Evolutionary conservation across 2,329 filamentous ascomycete species (phyloP), one percentile per base, ranked within the genome.

Genomic region (Penicillium sp.): DNA sequence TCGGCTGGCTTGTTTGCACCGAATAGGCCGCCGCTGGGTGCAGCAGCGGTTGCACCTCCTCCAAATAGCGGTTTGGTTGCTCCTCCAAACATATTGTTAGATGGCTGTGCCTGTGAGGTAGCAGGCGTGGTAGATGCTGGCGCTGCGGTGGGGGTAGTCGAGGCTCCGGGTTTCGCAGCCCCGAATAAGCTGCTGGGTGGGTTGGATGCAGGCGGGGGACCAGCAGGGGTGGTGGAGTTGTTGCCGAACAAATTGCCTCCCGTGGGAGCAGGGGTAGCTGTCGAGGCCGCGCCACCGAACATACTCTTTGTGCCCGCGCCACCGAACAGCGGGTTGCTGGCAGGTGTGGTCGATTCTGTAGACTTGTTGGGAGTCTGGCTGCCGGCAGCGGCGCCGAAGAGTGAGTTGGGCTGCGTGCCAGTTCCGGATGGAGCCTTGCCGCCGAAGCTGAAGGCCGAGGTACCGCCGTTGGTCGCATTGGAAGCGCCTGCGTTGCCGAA

Each of bases 201-300:
- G 53, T 74, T 67, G 2, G 63, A 60, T 53, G 49, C 65, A 7
- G 79, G 79, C 29, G 80, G 80, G 59, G 78, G 78, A 7, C 79
- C 79, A 53, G 79, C 79, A 49, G 81, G 81, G 33, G 80, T 82
- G 19, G 80, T 82, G 17, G 80, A 81, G 49, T 73, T 64, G 55
- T 72, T 75, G 44, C 69, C 71, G 58, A 79, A 78, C 45, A 75
- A 48, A 49, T 59, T 58, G n/a, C 59, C 65, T 49, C 68, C 70
- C 33, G 73, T 67, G 43, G 75, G 70, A 27, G 72, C 73, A 49
- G 77, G 76, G 21, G 76, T 77, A 35, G 77, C 49, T 15, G 53
- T 56, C n/a, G 60, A 70, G 23, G 74, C 71, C 9, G 63, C 62
- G 59, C 61, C 70, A 41, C 73, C 73, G 55, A 78, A 77, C 10